Conservation (phyloP, 305 asterid species). For the Plantago lanceolata region DNA sequence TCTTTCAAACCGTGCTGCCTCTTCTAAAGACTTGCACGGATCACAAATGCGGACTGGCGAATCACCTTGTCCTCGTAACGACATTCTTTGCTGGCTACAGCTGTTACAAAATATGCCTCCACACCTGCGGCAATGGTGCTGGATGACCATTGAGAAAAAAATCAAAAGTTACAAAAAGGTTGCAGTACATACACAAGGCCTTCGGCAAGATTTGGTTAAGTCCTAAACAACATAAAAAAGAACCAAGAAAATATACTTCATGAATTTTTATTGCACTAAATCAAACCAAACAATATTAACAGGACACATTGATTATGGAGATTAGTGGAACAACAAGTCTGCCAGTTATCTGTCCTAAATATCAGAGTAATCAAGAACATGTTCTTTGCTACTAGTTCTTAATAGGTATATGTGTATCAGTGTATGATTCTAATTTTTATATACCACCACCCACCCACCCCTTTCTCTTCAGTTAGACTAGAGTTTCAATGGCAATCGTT, state of each 20-base stretch:
- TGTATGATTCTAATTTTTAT: no score
- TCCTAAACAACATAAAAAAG: not conserved
- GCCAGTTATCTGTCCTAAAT: not conserved
- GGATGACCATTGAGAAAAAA: constrained; percentile 32
- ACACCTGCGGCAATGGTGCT: constrained; percentile 99
- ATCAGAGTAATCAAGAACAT: not conserved
- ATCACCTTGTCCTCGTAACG: constrained; percentile 94
- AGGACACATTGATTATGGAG: not conserved
- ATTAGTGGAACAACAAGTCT: not conserved
- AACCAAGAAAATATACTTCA: no score
- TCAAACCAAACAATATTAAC: not conserved
- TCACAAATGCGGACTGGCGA: constrained; percentile 95
- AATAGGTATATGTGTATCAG: no score
- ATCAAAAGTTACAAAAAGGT: constrained; percentile 25
- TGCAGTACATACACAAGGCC: not conserved
- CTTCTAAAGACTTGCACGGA: constrained; percentile 88
- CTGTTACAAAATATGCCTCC: constrained; percentile 85
- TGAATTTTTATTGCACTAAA: not conserved
- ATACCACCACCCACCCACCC: no score
- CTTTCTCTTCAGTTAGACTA: no score
- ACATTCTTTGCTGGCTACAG: constrained; percentile 89
- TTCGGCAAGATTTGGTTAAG: not conserved
- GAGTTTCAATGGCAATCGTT: no score
- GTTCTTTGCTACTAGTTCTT: no score
- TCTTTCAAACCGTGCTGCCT: constrained; percentile 89